Evolutionary conservation across 2,329 filamentous ascomycete species (phyloP).

Genomic region (Phialophora chinensis): DNA sequence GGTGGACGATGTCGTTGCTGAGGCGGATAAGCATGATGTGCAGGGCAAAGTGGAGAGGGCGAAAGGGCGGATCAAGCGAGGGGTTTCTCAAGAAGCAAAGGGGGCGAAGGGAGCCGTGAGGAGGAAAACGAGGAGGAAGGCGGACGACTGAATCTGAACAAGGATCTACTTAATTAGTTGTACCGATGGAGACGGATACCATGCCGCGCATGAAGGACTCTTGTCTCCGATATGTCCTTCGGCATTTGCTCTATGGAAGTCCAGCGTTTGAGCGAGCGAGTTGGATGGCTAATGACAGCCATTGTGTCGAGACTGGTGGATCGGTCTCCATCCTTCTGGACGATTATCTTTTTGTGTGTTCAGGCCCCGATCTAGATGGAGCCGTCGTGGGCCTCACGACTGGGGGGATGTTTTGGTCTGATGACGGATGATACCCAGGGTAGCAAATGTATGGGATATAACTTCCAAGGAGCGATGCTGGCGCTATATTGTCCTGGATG

Average conservation of each 20-base stretch:
- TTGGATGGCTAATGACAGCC: slow-evolving; percentile 3
- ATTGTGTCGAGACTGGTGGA: neutral
- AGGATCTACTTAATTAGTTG: neutral
- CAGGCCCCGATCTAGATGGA: too few relatives aligned
- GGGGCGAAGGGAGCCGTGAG: slow-evolving; percentile 22
- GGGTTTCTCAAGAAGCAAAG: slow-evolving; percentile 20
- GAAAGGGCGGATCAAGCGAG: slow-evolving; percentile 40
- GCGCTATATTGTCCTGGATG: too few relatives aligned
- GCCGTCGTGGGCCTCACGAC: too few relatives aligned
- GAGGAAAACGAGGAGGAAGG: slow-evolving; percentile 30
- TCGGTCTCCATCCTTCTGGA: neutral
- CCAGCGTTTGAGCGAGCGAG: slow-evolving; percentile 5
- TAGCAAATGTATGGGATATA: too few relatives aligned
- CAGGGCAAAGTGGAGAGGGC: slow-evolving; percentile 43
- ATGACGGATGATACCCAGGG: too few relatives aligned
- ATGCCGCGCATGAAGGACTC: neutral
- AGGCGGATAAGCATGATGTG: slow-evolving; percentile 46
- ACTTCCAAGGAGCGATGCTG: too few relatives aligned
- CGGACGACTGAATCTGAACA: slow-evolving; percentile 18
- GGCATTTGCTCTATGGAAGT: neutral
- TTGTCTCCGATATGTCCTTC: neutral
- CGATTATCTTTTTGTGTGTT: neutral
- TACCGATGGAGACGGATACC: neutral
- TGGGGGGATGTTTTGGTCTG: too few relatives aligned
- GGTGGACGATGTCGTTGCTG: slow-evolving; percentile 57